A percentile compares a stretch with the other conserved stretches of the same genome.
phyloP scores from a whole-genome alignment of 495 filamentous ascomycete genomes.

The Podospora conica region DNA sequence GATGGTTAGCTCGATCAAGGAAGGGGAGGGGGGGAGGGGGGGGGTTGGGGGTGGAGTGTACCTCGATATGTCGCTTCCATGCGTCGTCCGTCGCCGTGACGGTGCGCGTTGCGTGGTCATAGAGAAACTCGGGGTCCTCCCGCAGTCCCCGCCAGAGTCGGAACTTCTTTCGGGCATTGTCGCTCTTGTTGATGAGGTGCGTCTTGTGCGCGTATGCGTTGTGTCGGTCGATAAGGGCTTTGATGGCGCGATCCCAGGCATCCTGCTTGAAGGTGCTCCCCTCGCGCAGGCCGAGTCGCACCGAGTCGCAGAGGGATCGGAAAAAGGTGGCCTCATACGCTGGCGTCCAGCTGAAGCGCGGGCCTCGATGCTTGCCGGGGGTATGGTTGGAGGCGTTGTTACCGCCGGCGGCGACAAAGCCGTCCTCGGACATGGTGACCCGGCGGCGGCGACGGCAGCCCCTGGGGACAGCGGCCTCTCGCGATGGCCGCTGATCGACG shows the following conservation, averaged over 20 bases:
- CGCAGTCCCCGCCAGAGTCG: constrained; percentile 47
- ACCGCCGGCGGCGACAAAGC: constrained; percentile 19
- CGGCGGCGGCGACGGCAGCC: not conserved
- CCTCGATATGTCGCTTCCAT: constrained; percentile 44
- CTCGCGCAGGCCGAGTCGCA: constrained; percentile 41
- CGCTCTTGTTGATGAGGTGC: constrained; percentile 49
- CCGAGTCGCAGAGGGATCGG: constrained; percentile 45
- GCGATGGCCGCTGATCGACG: not conserved
- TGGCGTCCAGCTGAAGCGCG: constrained; percentile 47
- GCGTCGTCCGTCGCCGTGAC: constrained; percentile 45
- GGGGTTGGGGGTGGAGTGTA: constrained; percentile 11
- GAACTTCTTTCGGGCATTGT: constrained; percentile 50
- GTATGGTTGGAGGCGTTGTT: constrained; percentile 10
- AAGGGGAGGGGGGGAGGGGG: not conserved
- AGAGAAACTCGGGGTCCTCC: constrained; percentile 44
- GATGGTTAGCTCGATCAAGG: constrained; percentile 5
- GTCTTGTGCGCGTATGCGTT: constrained; percentile 44
- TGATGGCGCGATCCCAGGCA: constrained; percentile 45
- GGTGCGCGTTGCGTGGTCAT: constrained; percentile 36
- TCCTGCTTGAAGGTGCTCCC: constrained; percentile 48
- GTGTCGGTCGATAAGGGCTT: constrained; percentile 40
- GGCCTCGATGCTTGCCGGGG: constrained; percentile 38
- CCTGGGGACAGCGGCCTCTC: not conserved
- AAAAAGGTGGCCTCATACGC: constrained; percentile 47
- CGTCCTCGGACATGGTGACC: constrained; percentile 32